These are phyloP conservation scores for Papilionanthe hybrid DNA, from an alignment of 116 monocot species.

Conservation along the genomic window DNA sequence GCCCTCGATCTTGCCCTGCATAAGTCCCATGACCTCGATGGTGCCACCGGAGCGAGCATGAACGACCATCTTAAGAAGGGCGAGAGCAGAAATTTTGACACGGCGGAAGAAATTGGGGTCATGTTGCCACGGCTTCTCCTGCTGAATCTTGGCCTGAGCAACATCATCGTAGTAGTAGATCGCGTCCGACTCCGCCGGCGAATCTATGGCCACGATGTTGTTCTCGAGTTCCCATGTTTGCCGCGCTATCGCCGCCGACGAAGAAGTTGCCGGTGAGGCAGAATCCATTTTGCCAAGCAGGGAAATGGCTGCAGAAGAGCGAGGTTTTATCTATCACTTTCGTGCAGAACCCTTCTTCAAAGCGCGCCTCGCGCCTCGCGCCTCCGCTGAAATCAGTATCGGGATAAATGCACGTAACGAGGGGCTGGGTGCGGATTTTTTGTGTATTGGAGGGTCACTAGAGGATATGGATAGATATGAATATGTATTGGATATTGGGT, in stretches of 20 bases:
- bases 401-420: no score
- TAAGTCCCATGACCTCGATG: slow-evolving; percentile 96
- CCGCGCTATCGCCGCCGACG: slow-evolving; percentile 40
- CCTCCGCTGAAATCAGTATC: no score
- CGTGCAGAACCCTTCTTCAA: no score
- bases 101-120: slow-evolving; percentile 87
- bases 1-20: slow-evolving; percentile 94
- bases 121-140: slow-evolving; percentile 79
- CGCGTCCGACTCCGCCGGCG: slow-evolving; percentile 33
- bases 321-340: background rate
- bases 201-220: slow-evolving; percentile 45
- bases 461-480: no score
- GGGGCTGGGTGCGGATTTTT: no score
- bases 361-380: no score
- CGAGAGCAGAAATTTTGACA: slow-evolving; percentile 79
- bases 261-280: background rate
- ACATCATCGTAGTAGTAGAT: slow-evolving; percentile 92
- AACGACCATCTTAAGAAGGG: slow-evolving; percentile 96
- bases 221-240: slow-evolving; percentile 97
- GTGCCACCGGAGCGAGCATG: slow-evolving; percentile 93
- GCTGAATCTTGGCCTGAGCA: slow-evolving; percentile 51
- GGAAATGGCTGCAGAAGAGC: background rate
- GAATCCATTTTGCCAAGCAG: background rate
- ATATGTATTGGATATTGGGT: no score
- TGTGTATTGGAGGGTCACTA: no score